phyloP scores from a whole-genome alignment of 371 early-diverging fungal genomes.

The Actinomortierella ambigua region DNA sequence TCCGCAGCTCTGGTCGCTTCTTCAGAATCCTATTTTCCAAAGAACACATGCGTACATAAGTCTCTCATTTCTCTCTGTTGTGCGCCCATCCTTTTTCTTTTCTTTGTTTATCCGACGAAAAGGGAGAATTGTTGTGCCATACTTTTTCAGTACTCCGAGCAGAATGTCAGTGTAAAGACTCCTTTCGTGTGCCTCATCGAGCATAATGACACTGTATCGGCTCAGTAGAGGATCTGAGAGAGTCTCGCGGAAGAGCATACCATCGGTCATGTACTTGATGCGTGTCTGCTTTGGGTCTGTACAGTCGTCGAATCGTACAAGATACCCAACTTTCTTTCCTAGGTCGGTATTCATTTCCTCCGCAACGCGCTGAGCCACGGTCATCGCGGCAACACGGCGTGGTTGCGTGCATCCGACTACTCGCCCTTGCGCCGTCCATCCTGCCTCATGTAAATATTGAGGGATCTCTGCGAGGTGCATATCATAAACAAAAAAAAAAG shows the following conservation, averaged over 20 bases:
- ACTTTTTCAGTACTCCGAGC: conserved; percentile 66
- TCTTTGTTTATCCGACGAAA: no score
- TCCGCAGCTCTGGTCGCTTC: conserved; percentile 63
- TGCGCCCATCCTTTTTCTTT: no score
- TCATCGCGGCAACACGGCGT: conserved; percentile 92
- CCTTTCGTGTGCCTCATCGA: conserved; percentile 97
- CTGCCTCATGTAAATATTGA: conserved; percentile 78
- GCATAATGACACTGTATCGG: conserved; percentile 79
- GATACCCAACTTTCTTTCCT: conserved; percentile 85
- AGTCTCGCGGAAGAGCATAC: conserved; percentile 82
- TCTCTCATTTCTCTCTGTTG: no score
- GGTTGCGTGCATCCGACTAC: conserved; percentile 87
- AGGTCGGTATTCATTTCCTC: conserved; percentile 67
- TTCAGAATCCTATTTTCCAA: conserved; percentile 56
- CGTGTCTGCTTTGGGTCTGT: conserved; percentile 57
- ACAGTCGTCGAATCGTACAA: conserved; percentile 81
- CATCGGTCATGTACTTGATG: conserved; percentile 92
- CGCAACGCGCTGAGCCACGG: conserved; percentile 85
- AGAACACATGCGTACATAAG: no score
- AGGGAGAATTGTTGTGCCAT: no score
- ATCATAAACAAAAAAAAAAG: background rate
- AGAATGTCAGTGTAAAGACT: conserved; percentile 92
- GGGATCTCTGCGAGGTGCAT: conserved; percentile 75
- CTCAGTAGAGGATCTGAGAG: conserved; percentile 63
- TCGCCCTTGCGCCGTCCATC: conserved; percentile 61